Evolutionary conservation across 2,329 filamentous ascomycete genomes (phyloP).

Genomic region (Alternaria brassicae): DNA sequence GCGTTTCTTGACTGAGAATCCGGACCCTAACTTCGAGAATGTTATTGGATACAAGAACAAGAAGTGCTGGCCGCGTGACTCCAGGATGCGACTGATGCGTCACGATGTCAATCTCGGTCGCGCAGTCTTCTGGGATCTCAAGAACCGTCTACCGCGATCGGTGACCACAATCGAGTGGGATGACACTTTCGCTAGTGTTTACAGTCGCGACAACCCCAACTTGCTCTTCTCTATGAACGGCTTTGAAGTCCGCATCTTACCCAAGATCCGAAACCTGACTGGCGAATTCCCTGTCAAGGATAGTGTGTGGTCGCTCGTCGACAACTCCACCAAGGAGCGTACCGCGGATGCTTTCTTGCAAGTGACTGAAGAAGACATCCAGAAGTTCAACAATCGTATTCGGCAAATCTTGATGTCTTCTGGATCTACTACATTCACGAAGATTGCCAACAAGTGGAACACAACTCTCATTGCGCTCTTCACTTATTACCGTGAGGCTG

Average conservation of each 20-base stretch:
- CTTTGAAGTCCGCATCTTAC: conserved; percentile 94
- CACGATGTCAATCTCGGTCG: conserved; percentile 98
- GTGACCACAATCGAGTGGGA: conserved; percentile 99
- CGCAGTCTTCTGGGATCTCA: conserved; percentile 98
- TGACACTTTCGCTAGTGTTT: conserved; percentile 96
- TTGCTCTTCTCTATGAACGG: conserved; percentile 97
- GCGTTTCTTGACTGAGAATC: conserved; percentile 95
- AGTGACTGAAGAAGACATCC: conserved; percentile 96
- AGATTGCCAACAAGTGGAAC: conserved; percentile 99
- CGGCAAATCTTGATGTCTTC: conserved; percentile 99
- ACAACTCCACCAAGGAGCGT: conserved; percentile 95
- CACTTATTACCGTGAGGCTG: conserved; percentile 97
- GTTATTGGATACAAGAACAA: conserved; percentile 99
- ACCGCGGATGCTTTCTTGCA: conserved; percentile 97
- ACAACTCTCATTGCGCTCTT: conserved; percentile 96
- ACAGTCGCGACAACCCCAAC: conserved; percentile 97
- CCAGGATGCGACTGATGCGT: conserved; percentile 96
- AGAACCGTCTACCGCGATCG: conserved; percentile 92
- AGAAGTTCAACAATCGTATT: conserved; percentile 99
- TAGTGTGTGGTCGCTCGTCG: conserved; percentile 96
- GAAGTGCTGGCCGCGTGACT: conserved; percentile 98
- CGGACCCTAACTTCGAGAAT: conserved; percentile 98
- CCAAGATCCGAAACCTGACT: conserved; percentile 92
- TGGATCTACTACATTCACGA: conserved; percentile 98
- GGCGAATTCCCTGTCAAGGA: conserved; percentile 98